Conservation (phyloP, 495 filamentous ascomycete genomes). For the Lophiostoma macrostomum region DNA sequence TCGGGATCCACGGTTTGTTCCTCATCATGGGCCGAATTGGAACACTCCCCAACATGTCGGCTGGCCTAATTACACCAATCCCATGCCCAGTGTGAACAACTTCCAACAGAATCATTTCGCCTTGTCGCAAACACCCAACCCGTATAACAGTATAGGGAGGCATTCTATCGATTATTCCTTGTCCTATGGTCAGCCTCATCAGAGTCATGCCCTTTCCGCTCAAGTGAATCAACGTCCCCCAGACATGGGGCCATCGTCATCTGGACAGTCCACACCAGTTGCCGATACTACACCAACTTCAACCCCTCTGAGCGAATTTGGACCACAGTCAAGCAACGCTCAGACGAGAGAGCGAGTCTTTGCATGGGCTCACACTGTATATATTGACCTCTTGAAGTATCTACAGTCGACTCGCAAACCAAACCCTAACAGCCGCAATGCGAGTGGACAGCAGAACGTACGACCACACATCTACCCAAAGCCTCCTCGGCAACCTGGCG, state of each 20-base stretch:
- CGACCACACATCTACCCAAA: constrained; percentile 63
- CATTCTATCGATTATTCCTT: constrained; percentile 20
- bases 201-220: constrained; percentile 8
- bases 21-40: constrained; percentile 30
- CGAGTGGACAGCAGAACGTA: constrained; percentile 35
- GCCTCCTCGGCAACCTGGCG: constrained; percentile 51
- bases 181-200: constrained; percentile 13
- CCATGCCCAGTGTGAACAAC: constrained; percentile 20
- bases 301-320: constrained; percentile 34
- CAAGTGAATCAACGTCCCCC: constrained; percentile 6
- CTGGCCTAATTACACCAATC: constrained; percentile 14
- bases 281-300: constrained; percentile 20
- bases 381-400: constrained; percentile 77
- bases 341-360: constrained; percentile 79
- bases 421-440: constrained; percentile 43
- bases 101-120: constrained; percentile 18
- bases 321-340: constrained; percentile 45
- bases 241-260: constrained; percentile 18
- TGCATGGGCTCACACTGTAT: constrained; percentile 80
- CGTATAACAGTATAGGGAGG: constrained; percentile 20
- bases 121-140: constrained; percentile 12
- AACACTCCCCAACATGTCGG: constrained; percentile 13
- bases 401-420: constrained; percentile 63
- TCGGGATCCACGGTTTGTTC: constrained; percentile 54
- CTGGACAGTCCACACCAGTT: constrained; percentile 29